Percentiles rank a stretch among this genome's conserved stretches.
phyloP scores from a whole-genome alignment of 202 grass and related monocot species.

The Bolboschoenoplectus hybrid region DNA sequence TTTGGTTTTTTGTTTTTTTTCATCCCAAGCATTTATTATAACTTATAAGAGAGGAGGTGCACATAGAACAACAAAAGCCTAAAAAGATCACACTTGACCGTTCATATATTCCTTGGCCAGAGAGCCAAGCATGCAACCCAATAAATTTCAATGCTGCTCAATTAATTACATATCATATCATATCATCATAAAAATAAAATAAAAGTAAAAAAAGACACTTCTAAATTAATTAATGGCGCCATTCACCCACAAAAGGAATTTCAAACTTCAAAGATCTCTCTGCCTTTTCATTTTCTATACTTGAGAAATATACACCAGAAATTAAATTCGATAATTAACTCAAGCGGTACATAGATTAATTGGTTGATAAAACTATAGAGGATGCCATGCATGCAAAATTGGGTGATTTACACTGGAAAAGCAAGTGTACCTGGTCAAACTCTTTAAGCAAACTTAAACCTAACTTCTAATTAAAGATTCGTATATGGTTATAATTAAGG shows the following conservation, averaged over 20 bases:
- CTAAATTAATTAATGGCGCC: constrained; percentile 20
- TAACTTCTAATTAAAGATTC: constrained; percentile 24
- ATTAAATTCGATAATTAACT: constrained; percentile 23
- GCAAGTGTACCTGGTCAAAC: constrained; percentile 2
- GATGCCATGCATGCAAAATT: constrained; percentile 36
- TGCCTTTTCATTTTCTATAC: constrained; percentile 37
- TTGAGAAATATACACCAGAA: constrained; percentile 30
- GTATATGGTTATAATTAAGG: neutral
- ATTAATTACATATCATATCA: constrained; percentile 19
- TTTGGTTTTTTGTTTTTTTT: neutral
- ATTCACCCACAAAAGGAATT: constrained; percentile 21
- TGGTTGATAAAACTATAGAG: constrained; percentile 8
- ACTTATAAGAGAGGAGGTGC: neutral
- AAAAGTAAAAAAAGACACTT: neutral
- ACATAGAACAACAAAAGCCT: neutral
- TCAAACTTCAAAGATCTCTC: constrained; percentile 23
- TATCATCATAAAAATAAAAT: neutral
- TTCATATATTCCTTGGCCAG: constrained; percentile 35
- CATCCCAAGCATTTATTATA: constrained; percentile 1
- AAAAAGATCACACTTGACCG: constrained; percentile 35
- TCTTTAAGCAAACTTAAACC: constrained; percentile 15
- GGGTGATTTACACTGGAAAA: constrained; percentile 37
- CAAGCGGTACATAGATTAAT: neutral
- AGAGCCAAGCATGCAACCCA: constrained; percentile 31
- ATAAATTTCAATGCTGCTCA: constrained; percentile 15